phyloP scores from a whole-genome alignment of 148 eudicot genomes.

The Rhododendron simsii region DNA sequence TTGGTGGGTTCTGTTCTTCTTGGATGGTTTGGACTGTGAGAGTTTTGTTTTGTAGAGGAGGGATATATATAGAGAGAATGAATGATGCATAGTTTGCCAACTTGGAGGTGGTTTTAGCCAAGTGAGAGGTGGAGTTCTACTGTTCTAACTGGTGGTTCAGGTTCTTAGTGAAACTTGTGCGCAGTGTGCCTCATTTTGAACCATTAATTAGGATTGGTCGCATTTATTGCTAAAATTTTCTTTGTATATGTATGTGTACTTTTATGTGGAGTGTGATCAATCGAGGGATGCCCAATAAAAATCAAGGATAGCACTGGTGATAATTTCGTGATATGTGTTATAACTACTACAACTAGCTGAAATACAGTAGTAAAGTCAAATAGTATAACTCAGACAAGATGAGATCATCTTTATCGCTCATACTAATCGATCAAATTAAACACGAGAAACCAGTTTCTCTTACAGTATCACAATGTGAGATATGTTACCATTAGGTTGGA shows the following conservation, averaged over 20 bases:
- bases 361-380: background rate
- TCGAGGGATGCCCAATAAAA: background rate
- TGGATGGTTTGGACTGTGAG: background rate
- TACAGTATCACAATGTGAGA: background rate
- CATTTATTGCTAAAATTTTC: constrained; percentile 15
- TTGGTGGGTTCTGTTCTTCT: background rate
- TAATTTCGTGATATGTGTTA: background rate
- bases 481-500: background rate
- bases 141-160: constrained; percentile 21
- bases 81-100: constrained; percentile 49
- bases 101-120: constrained; percentile 57
- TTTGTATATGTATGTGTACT: background rate
- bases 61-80: constrained; percentile 44
- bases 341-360: too few relatives aligned
- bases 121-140: constrained; percentile 22
- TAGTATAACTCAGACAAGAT: background rate
- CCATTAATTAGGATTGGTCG: constrained; percentile 6
- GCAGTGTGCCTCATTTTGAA: constrained; percentile 4
- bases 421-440: too few relatives aligned
- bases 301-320: background rate
- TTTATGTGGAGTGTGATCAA: background rate
- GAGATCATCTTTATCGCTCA: background rate
- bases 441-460: too few relatives aligned
- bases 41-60: background rate
- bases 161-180: constrained; percentile 20